Evolutionary conservation across 257 asterid species (phyloP).

Genomic region (Solanum clarkiae): DNA sequence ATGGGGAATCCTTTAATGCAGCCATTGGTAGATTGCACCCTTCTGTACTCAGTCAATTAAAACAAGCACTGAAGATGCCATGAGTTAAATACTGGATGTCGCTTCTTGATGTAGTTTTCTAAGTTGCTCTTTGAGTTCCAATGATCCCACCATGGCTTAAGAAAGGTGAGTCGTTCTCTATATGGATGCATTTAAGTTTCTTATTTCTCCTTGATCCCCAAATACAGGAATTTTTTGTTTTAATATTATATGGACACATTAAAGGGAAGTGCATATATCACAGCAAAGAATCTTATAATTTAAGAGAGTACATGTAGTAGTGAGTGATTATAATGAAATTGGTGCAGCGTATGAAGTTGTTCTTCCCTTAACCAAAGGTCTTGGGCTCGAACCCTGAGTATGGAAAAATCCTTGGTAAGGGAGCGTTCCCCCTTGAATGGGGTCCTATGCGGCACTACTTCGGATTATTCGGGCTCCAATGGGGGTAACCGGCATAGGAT

Average conservation of each 20-base stretch:
- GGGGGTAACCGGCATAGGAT: neutral
- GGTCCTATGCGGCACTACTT: neutral
- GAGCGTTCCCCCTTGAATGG: neutral
- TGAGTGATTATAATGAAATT: neutral
- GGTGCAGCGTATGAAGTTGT: neutral
- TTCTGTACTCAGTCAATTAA: conserved; percentile 59
- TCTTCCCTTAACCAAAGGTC: neutral
- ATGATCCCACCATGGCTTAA: conserved; percentile 4
- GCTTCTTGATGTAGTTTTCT: conserved; percentile 6
- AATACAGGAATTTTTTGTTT: neutral
- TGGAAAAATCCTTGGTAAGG: neutral
- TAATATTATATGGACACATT: neutral
- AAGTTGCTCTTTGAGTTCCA: conserved; percentile 12
- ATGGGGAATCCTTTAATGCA: conserved; percentile 71
- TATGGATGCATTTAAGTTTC: neutral
- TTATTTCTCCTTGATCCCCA: neutral
- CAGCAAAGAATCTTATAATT: neutral
- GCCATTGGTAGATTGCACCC: conserved; percentile 87
- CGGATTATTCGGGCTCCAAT: neutral
- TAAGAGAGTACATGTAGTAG: neutral
- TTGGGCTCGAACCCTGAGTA: neutral
- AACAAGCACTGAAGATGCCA: conserved; percentile 78
- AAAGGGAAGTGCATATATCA: neutral
- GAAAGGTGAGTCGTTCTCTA: neutral
- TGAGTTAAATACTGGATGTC: conserved; percentile 11